These are phyloP conservation scores for Gentiana straminea DNA, from an alignment of 257 asterid species.

Conservation along the genomic window DNA sequence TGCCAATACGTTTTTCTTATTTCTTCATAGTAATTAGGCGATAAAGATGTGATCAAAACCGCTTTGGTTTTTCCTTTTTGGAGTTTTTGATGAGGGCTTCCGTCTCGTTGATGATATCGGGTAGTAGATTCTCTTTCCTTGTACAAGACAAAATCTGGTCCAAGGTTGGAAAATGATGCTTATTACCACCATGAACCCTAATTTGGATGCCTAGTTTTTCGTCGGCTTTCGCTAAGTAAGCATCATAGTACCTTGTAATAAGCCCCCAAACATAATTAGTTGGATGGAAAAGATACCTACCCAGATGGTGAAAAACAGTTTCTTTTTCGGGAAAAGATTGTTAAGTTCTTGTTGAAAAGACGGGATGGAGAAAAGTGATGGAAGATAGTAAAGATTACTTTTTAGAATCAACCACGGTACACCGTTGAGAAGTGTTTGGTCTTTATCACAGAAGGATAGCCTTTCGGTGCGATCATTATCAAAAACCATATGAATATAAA, in stretches of 20 bases:
- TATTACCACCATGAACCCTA: constrained; percentile 26
- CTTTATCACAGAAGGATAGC: constrained; percentile 57
- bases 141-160: constrained; percentile 60
- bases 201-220: constrained; percentile 58
- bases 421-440: constrained; percentile 35
- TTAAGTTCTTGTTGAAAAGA: constrained; percentile 46
- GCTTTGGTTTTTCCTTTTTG: constrained; percentile 26
- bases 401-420: constrained; percentile 54
- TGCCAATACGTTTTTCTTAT: constrained; percentile 53
- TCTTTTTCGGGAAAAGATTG: constrained; percentile 55
- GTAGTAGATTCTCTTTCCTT: constrained; percentile 38
- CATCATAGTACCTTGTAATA: constrained; percentile 43
- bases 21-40: constrained; percentile 43
- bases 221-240: constrained; percentile 48
- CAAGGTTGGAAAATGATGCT: constrained; percentile 33
- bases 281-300: constrained; percentile 70
- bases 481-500: constrained; percentile 57
- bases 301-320: constrained; percentile 58
- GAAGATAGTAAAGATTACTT: constrained; percentile 53
- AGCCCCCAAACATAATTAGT: constrained; percentile 69
- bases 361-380: constrained; percentile 55
- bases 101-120: constrained; percentile 20
- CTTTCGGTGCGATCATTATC: constrained; percentile 52
- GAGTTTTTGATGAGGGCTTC: constrained; percentile 2
- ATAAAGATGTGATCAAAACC: constrained; percentile 51